Evolutionary conservation across 768 basidiomycete genomes (phyloP), one percentile per base, ranked within the genome.

Genomic region (Auriscalpium microsporum): DNA sequence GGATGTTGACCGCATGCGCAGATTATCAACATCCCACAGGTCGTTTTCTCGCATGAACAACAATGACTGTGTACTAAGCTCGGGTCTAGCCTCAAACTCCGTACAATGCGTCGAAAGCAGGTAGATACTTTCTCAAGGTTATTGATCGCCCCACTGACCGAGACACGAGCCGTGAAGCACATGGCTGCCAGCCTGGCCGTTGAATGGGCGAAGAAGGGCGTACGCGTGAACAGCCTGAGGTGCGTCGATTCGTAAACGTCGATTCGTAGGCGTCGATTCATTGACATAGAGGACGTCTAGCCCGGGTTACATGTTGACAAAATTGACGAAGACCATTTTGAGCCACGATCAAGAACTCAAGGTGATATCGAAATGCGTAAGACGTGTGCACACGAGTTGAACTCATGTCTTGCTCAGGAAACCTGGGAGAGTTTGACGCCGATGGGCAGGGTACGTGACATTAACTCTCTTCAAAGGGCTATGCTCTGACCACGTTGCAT

Each of bases 51-150:
- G 40, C 17, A 42, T 14, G 13, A 28, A 38, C n/a, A 23, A 11
- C 42, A 11, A 14, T 45, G 16, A 16, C 37, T 37, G 50, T 44
- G 28, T 21, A 36, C 19, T 37, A 50, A 37, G 49, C 35, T 33
- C 33, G 14, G 36, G 28, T 53, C 23, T 67, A 91, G 81, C 81
- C 80, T 44, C 95, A 98, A 77, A 89, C 90, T 4, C 93, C 94
- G 0, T 98, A 98, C 70, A 98, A 97, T 70, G 89, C 90, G 9
- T 94, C 93, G 17, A 97, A 94, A 75, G 91, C 91, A 37, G 90
- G 86, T 84, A 63, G 63, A 76, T 63, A 38, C 11, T 19, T 10
- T 11, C 46, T 17, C 13, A n/a, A 16, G 4, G 9, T 45, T 28
- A 33, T 14, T 36, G 17, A 11, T 40, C 8, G 38, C 42, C 23